phyloP scores from a whole-genome alignment of 345 rosid genomes.

The Isatis tinctoria region DNA sequence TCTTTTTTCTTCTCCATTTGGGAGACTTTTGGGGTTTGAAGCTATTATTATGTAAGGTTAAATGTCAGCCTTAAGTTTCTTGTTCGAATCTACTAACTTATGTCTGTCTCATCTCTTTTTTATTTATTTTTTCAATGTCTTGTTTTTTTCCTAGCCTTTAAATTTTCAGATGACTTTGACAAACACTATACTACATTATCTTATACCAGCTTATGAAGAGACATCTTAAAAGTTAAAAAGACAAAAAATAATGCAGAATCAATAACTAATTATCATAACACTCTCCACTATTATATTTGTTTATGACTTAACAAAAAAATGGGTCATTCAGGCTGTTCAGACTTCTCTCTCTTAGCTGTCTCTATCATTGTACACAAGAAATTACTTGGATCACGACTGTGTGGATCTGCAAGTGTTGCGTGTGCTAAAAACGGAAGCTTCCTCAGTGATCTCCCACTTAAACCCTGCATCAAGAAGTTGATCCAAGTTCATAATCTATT shows the following conservation, averaged over 20 bases:
- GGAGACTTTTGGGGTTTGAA: neutral
- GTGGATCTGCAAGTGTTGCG: conserved; percentile 65
- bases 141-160: conserved; percentile 9
- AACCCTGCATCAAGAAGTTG: conserved; percentile 47
- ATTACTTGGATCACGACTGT: conserved; percentile 47
- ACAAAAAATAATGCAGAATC: neutral
- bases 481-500: neutral
- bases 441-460: conserved; percentile 87
- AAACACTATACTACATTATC: neutral
- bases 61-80: conserved; percentile 34
- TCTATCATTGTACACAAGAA: conserved; percentile 71
- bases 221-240: neutral
- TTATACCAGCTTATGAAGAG: neutral
- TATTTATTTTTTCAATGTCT: neutral
- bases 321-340: conserved; percentile 63
- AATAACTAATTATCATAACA: neutral
- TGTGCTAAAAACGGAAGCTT: conserved; percentile 93
- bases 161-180: neutral
- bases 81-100: conserved; percentile 4
- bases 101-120: conserved; percentile 6
- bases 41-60: neutral
- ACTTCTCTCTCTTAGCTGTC: conserved; percentile 61
- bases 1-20: conserved; percentile 11
- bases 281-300: conserved; percentile 1
- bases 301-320: neutral